A percentile compares a stretch with the other conserved stretches of the same genome.
Conservation (phyloP, 2,329 filamentous ascomycete genomes). For the Drechslera avenae region DNA sequence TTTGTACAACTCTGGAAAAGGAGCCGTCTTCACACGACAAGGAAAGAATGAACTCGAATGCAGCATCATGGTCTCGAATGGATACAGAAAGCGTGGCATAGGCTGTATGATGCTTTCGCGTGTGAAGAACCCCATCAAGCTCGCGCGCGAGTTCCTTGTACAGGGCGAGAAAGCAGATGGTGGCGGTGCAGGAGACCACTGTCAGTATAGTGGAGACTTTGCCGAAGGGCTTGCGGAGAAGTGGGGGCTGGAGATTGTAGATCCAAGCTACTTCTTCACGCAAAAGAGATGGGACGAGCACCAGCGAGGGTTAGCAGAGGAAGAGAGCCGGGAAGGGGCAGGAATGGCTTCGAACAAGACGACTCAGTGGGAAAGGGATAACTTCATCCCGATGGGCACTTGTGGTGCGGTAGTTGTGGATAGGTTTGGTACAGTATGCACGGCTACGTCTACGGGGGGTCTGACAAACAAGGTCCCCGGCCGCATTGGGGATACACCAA, state of each 20-base stretch:
- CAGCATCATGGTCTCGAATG: constrained; percentile 80
- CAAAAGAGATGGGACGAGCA: constrained; percentile 80
- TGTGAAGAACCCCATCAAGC: constrained; percentile 78
- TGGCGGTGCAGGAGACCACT: constrained; percentile 69
- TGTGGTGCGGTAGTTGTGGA: constrained; percentile 84
- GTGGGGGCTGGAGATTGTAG: constrained; percentile 74
- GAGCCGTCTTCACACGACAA: constrained; percentile 83
- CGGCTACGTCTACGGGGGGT: constrained; percentile 71
- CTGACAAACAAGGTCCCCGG: constrained; percentile 89
- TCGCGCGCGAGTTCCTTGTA: constrained; percentile 74
- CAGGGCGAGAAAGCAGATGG: constrained; percentile 67
- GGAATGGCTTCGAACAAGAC: constrained; percentile 30
- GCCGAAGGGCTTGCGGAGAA: constrained; percentile 70
- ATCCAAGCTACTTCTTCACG: constrained; percentile 77
- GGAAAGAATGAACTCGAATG: constrained; percentile 87
- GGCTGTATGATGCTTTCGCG: constrained; percentile 74
- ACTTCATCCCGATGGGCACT: constrained; percentile 81
- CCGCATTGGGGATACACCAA: constrained; percentile 84
- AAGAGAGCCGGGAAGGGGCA: constrained; percentile 52
- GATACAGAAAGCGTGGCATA: constrained; percentile 74
- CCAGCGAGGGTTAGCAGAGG: constrained; percentile 59
- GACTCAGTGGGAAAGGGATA: constrained; percentile 62
- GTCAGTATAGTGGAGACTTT: constrained; percentile 68
- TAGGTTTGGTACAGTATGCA: constrained; percentile 72
- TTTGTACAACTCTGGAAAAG: constrained; percentile 83